Conservation (phyloP, 192 early-diverging fungal genomes). For the Umbelopsis vinacea region DNA sequence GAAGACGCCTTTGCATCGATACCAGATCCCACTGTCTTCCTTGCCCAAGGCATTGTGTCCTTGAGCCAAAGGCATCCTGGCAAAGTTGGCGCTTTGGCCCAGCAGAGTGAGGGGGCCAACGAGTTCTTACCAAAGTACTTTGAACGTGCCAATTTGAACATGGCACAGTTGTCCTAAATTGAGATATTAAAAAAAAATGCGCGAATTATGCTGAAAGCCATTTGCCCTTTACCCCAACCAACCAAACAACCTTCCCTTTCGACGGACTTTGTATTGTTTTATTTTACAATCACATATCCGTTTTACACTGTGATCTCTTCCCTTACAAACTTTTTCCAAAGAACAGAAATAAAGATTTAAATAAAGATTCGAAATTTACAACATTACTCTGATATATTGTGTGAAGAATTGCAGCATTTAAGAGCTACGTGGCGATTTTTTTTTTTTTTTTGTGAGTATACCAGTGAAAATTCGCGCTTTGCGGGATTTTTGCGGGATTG, state of each 20-base stretch:
- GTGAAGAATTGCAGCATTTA: too few species aligned
- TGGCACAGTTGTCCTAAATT: slow-evolving; percentile 31
- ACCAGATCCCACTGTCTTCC: slow-evolving; percentile 48
- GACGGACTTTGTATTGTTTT: too few species aligned
- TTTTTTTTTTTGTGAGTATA: neutral
- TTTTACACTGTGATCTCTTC: too few species aligned
- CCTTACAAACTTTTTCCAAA: too few species aligned
- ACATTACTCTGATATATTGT: too few species aligned
- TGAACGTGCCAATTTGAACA: slow-evolving; percentile 17
- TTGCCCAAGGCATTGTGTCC: slow-evolving; percentile 55
- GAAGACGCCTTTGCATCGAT: slow-evolving; percentile 57
- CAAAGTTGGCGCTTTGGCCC: slow-evolving; percentile 12
- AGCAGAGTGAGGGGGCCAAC: slow-evolving; percentile 19
- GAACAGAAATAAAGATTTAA: too few species aligned
- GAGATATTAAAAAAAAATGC: neutral
- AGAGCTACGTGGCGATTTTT: too few species aligned
- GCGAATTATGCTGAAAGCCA: neutral
- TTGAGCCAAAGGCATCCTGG: slow-evolving; percentile 49
- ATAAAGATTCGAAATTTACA: too few species aligned
- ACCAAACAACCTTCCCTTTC: too few species aligned
- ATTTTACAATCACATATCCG: too few species aligned
- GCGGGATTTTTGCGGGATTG: slow-evolving; percentile 5
- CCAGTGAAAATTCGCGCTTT: slow-evolving; percentile 14
- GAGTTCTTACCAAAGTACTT: slow-evolving; percentile 40
- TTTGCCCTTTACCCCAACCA: too few species aligned